Base-by-base conservation (phyloP, 108 stramenopile species). In the Parietichytrium sp. region DNA sequence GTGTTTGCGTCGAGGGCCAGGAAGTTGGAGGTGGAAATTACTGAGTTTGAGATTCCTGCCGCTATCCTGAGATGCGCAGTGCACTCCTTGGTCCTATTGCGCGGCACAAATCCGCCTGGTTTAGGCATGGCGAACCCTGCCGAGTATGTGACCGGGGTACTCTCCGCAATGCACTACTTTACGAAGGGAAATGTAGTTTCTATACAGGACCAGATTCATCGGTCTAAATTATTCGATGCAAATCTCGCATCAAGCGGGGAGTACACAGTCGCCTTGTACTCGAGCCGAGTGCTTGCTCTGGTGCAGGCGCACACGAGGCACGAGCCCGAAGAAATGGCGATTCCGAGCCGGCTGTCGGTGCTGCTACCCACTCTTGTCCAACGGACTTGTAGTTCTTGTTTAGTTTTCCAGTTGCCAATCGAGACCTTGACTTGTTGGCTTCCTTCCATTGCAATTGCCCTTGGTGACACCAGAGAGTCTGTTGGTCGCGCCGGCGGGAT, bases 211-310 rank as follows among this genome's bases (percentile, higher is more conserved):
- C 38, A 45, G 7, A 10, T 72, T 2, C 33, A n/a, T 10, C 61
- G 45, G 61, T 72, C 61, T 31, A 33, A 72, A 2, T 45, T 45
- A 45, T 72, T 45, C 45, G 38, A 72, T 27, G 38, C 61, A 6
- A 42, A 72, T 23, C 38, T 72, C 6, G 61, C 20, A 6, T 33
- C 61, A 27, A 72, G 61, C 42, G 61, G 61, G 15, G 61, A 72
- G 42, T 72, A 72, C 61, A 72, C 61, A 8, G 20, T 72, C 6
- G 61, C 61, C 29, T 16, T 45, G 36, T 72, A 72, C n/a, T 16
- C 49, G n/a, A 18, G 49, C 16, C 61, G 61, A 12, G 10, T 31
- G 20, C 10, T 6, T 33, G 33, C 61, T 72, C 8, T 47, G 6
- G 52, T 53, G 52, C 15, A 8, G 12, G 25, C 52, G 15, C 52